These are phyloP conservation scores for Annulohypoxylon moriforme DNA, from an alignment of 495 filamentous ascomycete genomes.

Conservation along the genomic window DNA sequence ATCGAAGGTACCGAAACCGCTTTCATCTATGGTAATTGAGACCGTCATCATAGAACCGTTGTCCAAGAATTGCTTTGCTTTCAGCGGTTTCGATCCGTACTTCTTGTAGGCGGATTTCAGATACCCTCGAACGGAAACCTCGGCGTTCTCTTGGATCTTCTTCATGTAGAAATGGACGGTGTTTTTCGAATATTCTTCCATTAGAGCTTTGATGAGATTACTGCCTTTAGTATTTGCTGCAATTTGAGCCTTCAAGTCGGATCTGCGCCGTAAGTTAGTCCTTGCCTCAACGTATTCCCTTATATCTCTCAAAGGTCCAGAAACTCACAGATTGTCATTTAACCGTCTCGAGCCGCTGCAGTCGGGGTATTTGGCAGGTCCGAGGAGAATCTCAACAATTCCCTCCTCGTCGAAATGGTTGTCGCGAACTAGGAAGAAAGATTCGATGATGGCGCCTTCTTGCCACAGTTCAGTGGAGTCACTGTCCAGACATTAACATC, in stretches of 20 bases:
- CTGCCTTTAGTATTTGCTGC: conserved; percentile 97
- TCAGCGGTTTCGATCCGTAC: conserved; percentile 74
- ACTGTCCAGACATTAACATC: conserved; percentile 43
- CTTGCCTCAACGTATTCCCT: conserved; percentile 58
- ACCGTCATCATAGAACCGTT: conserved; percentile 63
- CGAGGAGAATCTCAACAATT: conserved; percentile 83
- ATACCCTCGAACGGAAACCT: conserved; percentile 82
- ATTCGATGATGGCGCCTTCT: conserved; percentile 94
- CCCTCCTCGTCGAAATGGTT: conserved; percentile 90
- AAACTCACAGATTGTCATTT: conserved; percentile 80
- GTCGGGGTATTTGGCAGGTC: conserved; percentile 85
- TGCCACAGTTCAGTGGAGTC: conserved; percentile 79
- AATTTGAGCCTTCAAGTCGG: conserved; percentile 95
- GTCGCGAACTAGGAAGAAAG: conserved; percentile 73
- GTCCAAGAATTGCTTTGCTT: conserved; percentile 84
- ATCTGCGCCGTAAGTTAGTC: conserved; percentile 73
- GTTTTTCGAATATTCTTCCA: conserved; percentile 87
- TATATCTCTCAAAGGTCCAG: conserved; percentile 56
- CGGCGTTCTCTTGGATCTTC: conserved; percentile 92
- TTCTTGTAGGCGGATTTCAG: conserved; percentile 80
- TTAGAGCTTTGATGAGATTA: conserved; percentile 82
- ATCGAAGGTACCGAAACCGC: conserved; percentile 35
- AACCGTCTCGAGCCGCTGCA: conserved; percentile 91
- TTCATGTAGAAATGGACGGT: conserved; percentile 97
- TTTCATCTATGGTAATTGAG: conserved; percentile 35